Evolutionary conservation across 2,329 filamentous ascomycete species (phyloP), one percentile per base, ranked within the genome.

Genomic region (Fusarium graminum): DNA sequence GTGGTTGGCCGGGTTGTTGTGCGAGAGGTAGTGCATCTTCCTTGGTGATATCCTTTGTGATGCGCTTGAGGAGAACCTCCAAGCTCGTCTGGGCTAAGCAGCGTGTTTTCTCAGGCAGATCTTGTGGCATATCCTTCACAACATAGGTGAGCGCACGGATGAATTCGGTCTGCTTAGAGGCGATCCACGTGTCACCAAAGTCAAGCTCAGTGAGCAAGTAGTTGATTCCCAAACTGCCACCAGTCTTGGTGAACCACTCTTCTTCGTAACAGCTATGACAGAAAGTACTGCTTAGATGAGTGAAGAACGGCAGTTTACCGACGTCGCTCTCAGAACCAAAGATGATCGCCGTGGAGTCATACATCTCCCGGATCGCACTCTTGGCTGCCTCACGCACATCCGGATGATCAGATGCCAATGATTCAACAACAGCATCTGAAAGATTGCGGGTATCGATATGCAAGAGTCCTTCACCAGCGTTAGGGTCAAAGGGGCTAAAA

Each of bases 211-310:
- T 94, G 30, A 94, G 89, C 58, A 99, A 81, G 56, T 96, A 90
- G 73, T 92, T 90, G 72, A 99, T 97, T 54, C 96, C 96, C 19
- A 94, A 81, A 52, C 92, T 94, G 38, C 95, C 95, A 46, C 94
- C 95, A 36, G 93, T 92, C 79, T 99, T 99, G 51, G 94, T 94
- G 74, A 97, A 99, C 95, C 96, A 99, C 73, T 99, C 95, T 76
- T 99, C 94, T 72, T 95, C 93, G 72, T 97, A 94, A 76, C 95
- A 99, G 67, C 92, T 93, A 76, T 99, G 95, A 71, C 92, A 95
- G 76, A 98, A 97, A 1, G 89, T 90, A 61, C 88, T 91, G 38
- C 91, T 90, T 7, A 99, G 83, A 72, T 94, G 90, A 59, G 85
- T 86, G 79, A 99, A 99, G 78, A 99, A 92, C 1, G 90, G 88